Percentiles rank a stretch among this genome's conserved stretches.
These are phyloP conservation scores for Hippophae rhamnoides DNA, from an alignment of 306 rosid genomes.

Conservation along the genomic window DNA sequence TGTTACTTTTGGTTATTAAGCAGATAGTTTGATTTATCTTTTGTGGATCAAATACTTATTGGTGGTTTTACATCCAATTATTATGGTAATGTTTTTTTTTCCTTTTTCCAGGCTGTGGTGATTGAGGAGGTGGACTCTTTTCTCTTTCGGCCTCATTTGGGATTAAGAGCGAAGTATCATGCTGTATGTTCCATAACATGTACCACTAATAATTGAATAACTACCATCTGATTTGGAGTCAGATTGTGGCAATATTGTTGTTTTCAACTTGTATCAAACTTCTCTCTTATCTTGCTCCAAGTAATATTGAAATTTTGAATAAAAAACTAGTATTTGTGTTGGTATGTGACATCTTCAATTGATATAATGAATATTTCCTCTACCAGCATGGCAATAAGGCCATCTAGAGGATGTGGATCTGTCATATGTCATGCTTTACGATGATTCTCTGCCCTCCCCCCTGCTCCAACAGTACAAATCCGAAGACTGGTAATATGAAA, in stretches of 20 bases:
- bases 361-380: too few species aligned
- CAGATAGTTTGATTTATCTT: background rate
- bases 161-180: constrained; percentile 73
- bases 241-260: background rate
- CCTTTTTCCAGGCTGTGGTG: constrained; percentile 62
- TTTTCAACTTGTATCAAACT: background rate
- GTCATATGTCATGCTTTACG: too few species aligned
- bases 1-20: too few species aligned
- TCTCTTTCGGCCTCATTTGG: constrained; percentile 87
- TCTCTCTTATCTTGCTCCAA: background rate
- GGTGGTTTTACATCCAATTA: constrained; percentile 4
- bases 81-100: background rate
- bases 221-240: constrained; percentile 8
- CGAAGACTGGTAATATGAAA: too few species aligned
- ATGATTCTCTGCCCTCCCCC: too few species aligned
- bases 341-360: background rate
- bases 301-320: background rate
- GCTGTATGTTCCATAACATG: constrained; percentile 47
- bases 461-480: too few species aligned
- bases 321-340: background rate
- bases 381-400: too few species aligned
- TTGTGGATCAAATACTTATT: background rate
- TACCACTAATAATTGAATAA: background rate
- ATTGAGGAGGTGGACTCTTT: constrained; percentile 89
- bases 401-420: too few species aligned